Evolutionary conservation across 768 basidiomycete species (phyloP), one percentile per base, ranked within the genome.

Genomic region (Udeniomyces megalosporus): DNA sequence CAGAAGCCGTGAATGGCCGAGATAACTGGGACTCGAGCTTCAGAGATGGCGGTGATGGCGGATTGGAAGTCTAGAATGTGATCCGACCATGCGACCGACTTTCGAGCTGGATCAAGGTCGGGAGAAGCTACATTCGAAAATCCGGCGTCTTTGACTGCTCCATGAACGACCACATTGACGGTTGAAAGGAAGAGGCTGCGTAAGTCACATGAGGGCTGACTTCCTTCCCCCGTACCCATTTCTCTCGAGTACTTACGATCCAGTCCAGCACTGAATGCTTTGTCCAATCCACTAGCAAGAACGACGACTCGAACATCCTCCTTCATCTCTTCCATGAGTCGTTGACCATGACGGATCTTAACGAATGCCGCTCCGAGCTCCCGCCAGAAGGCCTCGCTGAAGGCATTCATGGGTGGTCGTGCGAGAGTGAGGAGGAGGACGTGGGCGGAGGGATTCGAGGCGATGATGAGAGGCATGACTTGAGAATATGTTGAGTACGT

Each of bases 11-110:
- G 84, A 0, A 86, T 75, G 0, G 90, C 89, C 0, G 77, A 85
- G 47, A 95, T 85, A 60, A 93, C 86, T 0, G 91, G 90, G 70
- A 85, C 83, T 0, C 78, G 78, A 60, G 83, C 83, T 12, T 79
- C 75, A 65, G 84, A 82, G 0, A 88, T 81, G 0, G 83, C 77
- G 0, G 80, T 76, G 47, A 93, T 85, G 31, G 81, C 80, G 22
- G 74, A 70, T 75, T 95, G 90, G 73, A 91, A 86, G 44, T 75
- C 72, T 72, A 72, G 50, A 42, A 86, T 71, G 64, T 77, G 73
- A 17, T 77, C 71, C 20, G 64, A 66, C 4, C 72, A 60, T 4
- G 65, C 60, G 7, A 71, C 64, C 10, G 70, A 71, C 53, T 70
- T 68, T 31, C 72, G 50, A 8, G 38, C 38, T 17, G 38, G 10